Evolutionary conservation across 257 asterid genomes (phyloP).

Genomic region (Rubia yunnanensis): DNA sequence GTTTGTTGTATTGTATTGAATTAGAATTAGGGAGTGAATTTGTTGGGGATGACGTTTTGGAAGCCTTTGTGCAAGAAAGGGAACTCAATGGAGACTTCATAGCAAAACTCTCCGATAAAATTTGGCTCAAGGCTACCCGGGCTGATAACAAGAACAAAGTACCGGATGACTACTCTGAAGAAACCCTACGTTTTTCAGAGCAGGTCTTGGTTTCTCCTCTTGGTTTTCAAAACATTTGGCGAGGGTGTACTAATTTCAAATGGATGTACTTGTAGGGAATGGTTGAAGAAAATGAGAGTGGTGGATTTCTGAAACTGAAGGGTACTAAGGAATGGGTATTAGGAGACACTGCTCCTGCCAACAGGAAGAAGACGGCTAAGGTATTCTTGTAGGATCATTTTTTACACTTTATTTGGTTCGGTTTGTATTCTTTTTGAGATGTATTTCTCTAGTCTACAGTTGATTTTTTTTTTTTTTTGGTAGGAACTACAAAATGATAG

Average conservation of each 20-base stretch:
- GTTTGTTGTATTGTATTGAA: neutral
- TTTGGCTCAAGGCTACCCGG: conserved; percentile 38
- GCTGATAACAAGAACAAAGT: conserved; percentile 13
- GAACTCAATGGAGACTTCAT: conserved; percentile 63
- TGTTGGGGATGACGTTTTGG: conserved; percentile 51
- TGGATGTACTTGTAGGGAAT: conserved; percentile 12
- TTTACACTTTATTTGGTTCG: neutral
- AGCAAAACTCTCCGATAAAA: conserved; percentile 53
- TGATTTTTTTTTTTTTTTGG: neutral
- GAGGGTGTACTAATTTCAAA: neutral
- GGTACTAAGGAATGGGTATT: conserved; percentile 65
- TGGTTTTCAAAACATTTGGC: neutral
- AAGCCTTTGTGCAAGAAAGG: conserved; percentile 63
- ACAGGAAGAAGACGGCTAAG: conserved; percentile 67
- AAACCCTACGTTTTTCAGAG: conserved; percentile 20
- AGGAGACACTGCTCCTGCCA: conserved; percentile 68
- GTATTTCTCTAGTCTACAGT: neutral
- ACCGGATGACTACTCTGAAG: conserved; percentile 14
- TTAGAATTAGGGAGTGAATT: conserved; percentile 33
- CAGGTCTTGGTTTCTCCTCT: conserved; percentile 24
- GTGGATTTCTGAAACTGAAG: conserved; percentile 70
- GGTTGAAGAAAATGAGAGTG: conserved; percentile 46
- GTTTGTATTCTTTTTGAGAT: neutral
- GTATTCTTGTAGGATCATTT: conserved; percentile 12
- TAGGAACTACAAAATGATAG: conserved; percentile 62